A percentile compares a stretch with the other conserved stretches of the same genome.
These are phyloP conservation scores for Arthrobotrys iridis DNA, from an alignment of 2,329 filamentous ascomycete species.

Conservation along the genomic window DNA sequence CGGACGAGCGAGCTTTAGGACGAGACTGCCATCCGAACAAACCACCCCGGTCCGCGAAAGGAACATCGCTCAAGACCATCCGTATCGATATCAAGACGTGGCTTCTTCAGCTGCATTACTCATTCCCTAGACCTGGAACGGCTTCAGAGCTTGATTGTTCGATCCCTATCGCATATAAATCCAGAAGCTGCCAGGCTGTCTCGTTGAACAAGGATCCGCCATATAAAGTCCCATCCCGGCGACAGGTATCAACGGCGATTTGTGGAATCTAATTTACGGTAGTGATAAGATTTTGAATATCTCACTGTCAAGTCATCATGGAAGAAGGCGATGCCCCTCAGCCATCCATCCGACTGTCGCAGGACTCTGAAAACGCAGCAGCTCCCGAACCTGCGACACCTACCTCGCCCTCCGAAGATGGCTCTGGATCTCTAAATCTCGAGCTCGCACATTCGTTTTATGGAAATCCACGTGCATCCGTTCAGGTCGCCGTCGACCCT, in stretches of 20 bases:
- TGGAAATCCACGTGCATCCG: conserved; percentile 49
- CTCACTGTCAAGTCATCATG: conserved; percentile 6
- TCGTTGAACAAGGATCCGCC: conserved; percentile 1
- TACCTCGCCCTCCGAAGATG: conserved; percentile 30
- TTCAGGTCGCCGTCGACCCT: conserved; percentile 80
- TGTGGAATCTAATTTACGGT: background rate
- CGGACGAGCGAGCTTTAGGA: background rate
- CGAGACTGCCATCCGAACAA: background rate
- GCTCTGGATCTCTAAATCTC: conserved; percentile 30
- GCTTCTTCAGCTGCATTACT: conserved; percentile 9
- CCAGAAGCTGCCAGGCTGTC: conserved; percentile 34
- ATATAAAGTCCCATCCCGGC: conserved; percentile 19
- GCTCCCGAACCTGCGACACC: conserved; percentile 36
- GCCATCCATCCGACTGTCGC: conserved; percentile 23
- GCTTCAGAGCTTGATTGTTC: conserved; percentile 2
- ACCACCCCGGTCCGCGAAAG: background rate
- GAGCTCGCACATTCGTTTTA: conserved; percentile 42
- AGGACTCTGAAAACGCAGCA: conserved; percentile 40
- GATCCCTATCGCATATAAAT: background rate
- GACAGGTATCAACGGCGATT: background rate
- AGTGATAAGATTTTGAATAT: background rate
- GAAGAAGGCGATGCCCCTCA: conserved; percentile 24
- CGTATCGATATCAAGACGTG: conserved; percentile 27
- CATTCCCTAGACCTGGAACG: background rate
- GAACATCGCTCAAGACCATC: background rate